Percentiles rank a stretch among this genome's conserved stretches.
These are phyloP conservation scores for Chlorella vulgaris DNA, from an alignment of 139 green algal genomes.

Conservation along the genomic window DNA sequence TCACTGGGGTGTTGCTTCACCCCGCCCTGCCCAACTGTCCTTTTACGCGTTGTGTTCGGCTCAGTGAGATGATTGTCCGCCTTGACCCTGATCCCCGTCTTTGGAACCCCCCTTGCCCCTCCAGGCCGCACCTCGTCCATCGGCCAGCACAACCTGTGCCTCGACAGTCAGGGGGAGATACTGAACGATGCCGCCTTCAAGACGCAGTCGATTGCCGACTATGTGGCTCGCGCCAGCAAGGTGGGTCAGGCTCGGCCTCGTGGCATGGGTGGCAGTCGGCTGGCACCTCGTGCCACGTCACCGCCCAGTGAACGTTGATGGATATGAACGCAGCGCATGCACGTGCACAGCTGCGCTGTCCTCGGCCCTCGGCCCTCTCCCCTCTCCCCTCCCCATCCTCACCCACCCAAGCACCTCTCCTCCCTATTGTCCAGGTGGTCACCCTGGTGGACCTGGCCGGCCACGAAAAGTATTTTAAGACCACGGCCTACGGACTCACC, in stretches of 20 bases:
- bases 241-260: background rate
- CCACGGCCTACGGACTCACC: conserved; percentile 86
- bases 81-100: background rate
- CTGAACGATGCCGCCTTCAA: conserved; percentile 86
- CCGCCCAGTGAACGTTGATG: no score
- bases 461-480: conserved; percentile 93
- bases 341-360: no score
- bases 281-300: no score
- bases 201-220: conserved; percentile 74
- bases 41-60: background rate
- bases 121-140: conserved; percentile 85
- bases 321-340: no score
- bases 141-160: conserved; percentile 89
- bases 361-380: background rate
- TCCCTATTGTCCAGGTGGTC: conserved; percentile 48
- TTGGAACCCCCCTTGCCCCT: background rate
- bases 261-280: no score
- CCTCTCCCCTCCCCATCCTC: no score
- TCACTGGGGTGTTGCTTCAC: background rate
- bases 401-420: background rate
- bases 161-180: conserved; percentile 70
- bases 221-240: conserved; percentile 77
- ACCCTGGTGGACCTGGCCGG: conserved; percentile 91
- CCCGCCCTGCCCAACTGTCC: background rate
- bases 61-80: background rate